Evolutionary conservation across 2,329 filamentous ascomycete genomes (phyloP).

Genomic region (Helotiales sp.): DNA sequence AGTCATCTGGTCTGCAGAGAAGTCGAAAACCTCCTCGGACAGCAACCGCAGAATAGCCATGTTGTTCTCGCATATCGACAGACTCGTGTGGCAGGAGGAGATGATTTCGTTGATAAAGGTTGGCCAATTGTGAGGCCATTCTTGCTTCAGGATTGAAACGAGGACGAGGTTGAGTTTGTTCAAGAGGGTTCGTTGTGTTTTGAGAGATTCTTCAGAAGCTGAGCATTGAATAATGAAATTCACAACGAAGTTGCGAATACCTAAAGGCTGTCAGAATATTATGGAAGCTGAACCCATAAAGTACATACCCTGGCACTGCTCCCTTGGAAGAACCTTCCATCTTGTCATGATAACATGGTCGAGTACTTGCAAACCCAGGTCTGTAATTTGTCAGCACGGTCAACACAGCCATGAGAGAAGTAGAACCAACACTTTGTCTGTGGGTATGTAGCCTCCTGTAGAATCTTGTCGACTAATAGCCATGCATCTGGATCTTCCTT

Average conservation of each 20-base stretch:
- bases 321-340: slow-evolving; percentile 96
- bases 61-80: slow-evolving; percentile 99
- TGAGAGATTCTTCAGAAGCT: slow-evolving; percentile 82
- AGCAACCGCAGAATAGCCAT: slow-evolving; percentile 96
- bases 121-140: slow-evolving; percentile 99
- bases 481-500: slow-evolving; percentile 98
- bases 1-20: slow-evolving; percentile 99
- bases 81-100: slow-evolving; percentile 88
- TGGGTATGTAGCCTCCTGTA: slow-evolving; percentile 87
- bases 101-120: slow-evolving; percentile 99
- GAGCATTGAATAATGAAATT: slow-evolving; percentile 97
- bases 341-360: slow-evolving; percentile 98
- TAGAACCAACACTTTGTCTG: slow-evolving; percentile 86
- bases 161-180: slow-evolving; percentile 99
- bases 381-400: slow-evolving; percentile 45
- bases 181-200: slow-evolving; percentile 81
- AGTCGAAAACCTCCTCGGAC: slow-evolving; percentile 98
- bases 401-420: background rate
- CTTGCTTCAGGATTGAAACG: slow-evolving; percentile 96
- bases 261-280: slow-evolving; percentile 46
- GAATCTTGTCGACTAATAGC: slow-evolving; percentile 95
- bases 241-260: slow-evolving; percentile 98
- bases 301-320: slow-evolving; percentile 82
- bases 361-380: slow-evolving; percentile 91
- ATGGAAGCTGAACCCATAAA: background rate